A percentile compares a stretch with the other conserved stretches of the same genome.
phyloP scores from a whole-genome alignment of 345 rosid species.

The Geranium brycei region DNA sequence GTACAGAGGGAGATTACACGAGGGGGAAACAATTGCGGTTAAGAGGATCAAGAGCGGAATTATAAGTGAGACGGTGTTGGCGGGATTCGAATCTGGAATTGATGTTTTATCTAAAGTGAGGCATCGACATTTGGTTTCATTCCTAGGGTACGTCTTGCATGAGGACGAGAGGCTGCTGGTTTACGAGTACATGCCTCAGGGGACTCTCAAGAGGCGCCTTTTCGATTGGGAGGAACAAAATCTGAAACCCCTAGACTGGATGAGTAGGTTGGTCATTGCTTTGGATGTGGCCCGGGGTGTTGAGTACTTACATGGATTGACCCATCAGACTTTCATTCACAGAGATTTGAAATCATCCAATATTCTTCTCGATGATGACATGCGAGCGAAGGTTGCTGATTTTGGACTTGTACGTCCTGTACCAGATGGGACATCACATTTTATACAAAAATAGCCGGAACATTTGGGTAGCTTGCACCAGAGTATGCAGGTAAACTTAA shows the following conservation, averaged over 20 bases:
- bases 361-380: neutral
- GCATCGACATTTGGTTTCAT: neutral
- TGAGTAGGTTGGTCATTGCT: neutral
- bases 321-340: neutral
- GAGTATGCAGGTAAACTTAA: neutral
- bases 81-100: neutral
- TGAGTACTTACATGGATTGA: neutral
- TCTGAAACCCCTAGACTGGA: neutral
- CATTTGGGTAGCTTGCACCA: neutral
- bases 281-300: neutral
- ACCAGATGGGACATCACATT: neutral
- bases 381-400: neutral
- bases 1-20: neutral
- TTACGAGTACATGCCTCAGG: neutral
- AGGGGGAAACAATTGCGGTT: neutral
- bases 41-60: neutral
- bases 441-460: neutral
- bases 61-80: neutral
- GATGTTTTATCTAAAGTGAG: neutral
- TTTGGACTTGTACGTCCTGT: neutral
- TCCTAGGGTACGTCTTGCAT: neutral
- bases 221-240: neutral
- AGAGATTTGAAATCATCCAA: neutral
- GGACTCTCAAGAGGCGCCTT: neutral
- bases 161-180: neutral